phyloP scores from a whole-genome alignment of 164 flowering plant genomes.

The Nelumbo lutea region DNA sequence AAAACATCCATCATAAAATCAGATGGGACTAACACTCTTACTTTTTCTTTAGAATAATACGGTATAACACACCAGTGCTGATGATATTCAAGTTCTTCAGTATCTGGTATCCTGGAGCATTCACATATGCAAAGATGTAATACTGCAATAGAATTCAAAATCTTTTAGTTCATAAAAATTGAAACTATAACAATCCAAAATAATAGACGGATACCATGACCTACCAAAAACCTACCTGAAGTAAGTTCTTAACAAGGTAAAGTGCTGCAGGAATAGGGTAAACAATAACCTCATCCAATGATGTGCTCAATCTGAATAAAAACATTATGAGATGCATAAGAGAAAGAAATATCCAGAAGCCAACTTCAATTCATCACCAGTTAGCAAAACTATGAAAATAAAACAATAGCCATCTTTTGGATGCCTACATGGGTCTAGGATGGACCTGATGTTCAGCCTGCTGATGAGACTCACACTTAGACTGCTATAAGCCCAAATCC shows the following conservation, averaged over 20 bases:
- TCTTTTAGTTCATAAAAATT: neutral
- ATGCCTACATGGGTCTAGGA: too few relatives aligned
- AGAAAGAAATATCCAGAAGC: neutral
- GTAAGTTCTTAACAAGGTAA: conserved; percentile 87
- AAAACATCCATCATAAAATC: neutral
- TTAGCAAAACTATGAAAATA: neutral
- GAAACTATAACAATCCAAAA: neutral
- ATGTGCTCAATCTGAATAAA: conserved; percentile 69
- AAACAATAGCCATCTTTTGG: too few relatives aligned
- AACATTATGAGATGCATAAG: conserved; percentile 8
- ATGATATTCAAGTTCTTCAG: conserved; percentile 89
- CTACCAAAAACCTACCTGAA: conserved; percentile 89
- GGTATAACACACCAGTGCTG: conserved; percentile 91
- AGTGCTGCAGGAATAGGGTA: conserved; percentile 95
- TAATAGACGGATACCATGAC: neutral
- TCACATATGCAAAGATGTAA: conserved; percentile 97
- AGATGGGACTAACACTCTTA: conserved; percentile 24
- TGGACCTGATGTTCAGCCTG: too few relatives aligned
- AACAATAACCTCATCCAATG: conserved; percentile 79
- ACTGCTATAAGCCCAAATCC: too few relatives aligned
- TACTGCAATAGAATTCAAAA: conserved; percentile 54
- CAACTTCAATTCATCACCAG: neutral
- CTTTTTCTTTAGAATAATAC: conserved; percentile 88
- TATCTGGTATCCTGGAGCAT: conserved; percentile 98
- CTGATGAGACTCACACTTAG: too few relatives aligned